Base-by-base conservation (phyloP, 371 early-diverging fungal species). In the Mucor velutinosus region DNA sequence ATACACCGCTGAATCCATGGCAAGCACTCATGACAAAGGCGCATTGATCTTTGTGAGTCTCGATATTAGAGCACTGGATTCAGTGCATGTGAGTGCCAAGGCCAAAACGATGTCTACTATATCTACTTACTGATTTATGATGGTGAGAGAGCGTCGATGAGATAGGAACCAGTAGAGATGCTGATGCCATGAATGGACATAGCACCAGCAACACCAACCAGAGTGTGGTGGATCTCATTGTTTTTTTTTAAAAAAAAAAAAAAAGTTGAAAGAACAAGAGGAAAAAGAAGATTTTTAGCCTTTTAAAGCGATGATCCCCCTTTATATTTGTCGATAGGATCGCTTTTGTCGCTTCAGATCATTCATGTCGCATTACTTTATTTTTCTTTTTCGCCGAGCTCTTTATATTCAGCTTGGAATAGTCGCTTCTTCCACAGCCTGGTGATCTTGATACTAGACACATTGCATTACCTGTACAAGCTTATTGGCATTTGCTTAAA, bases 1-100 rank as follows among this genome's bases (percentile, higher is more conserved):
- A 90, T 56, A 69, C 67, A 0, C 73, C 70, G 65, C 79, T 81
- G 27, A 77, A 81, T 23, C 77, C 82, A 58, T 72, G 70, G 55
- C 82, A 81, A 23, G 70, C 62, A 21, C 51, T 56, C 39, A 67
- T 61, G 12, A 81, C 82, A 74, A 77, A 81, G 11, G 66, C 71
- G 53, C 82, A 81, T 62, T 79, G 77, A 66, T 81, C 75, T 45
- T 32, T 37, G 56, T 77, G 77, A 7, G 43, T 29, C 21, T 79
- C 79, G 32, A 81, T 72, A 71, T 76, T 29, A 1, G 69, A 63
- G 49, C 82, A 81, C 79, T 81, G 59, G 25, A n/a, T 35, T 17
- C 17, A 6, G 25, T n/a, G 43, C 2, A 6, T 17, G 6, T 11
- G 49, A 32, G 51, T n/a, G 10, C 25, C 15, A 8, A 1, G 17